phyloP scores from a whole-genome alignment of 345 rosid genomes.

The Populus davidiana region DNA sequence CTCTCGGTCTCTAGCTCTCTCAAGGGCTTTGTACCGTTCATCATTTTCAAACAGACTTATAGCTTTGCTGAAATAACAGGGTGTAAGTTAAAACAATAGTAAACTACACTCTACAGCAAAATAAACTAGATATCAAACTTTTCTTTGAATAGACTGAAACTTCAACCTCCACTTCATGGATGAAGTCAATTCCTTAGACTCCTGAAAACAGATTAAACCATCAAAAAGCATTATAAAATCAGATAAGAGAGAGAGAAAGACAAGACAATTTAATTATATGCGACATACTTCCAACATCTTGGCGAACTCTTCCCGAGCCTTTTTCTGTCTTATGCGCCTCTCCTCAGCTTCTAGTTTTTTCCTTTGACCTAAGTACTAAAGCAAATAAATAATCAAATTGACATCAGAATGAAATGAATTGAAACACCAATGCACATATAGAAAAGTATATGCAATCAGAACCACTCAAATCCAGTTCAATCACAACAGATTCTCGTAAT shows the following conservation, averaged over 20 bases:
- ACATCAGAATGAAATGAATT: conserved; percentile 6
- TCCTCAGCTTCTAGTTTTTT: conserved; percentile 95
- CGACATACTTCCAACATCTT: conserved; percentile 90
- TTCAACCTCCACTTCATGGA: conserved; percentile 86
- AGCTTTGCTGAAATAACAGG: conserved; percentile 65
- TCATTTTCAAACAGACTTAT: conserved; percentile 81
- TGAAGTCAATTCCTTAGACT: conserved; percentile 77
- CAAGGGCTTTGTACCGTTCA: conserved; percentile 94
- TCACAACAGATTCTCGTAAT: background rate
- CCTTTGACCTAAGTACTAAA: conserved; percentile 92
- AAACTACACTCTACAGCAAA: background rate
- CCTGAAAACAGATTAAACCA: conserved; percentile 51
- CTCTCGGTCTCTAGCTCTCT: conserved; percentile 78
- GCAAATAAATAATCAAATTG: background rate
- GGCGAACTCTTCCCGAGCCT: conserved; percentile 83
- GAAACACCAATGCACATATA: background rate
- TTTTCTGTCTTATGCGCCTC: conserved; percentile 88
- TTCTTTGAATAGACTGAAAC: conserved; percentile 10
- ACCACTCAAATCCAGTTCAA: conserved; percentile 8
- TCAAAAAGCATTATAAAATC: conserved; percentile 20
- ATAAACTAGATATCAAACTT: conserved; percentile 6
- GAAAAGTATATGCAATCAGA: conserved; percentile 9
- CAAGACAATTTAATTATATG: conserved; percentile 4
- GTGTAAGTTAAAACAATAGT: conserved; percentile 24
- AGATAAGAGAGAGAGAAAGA: conserved; percentile 12